Base-by-base conservation (phyloP, 2,329 filamentous ascomycete species). In the Colletotrichum costaricense region DNA sequence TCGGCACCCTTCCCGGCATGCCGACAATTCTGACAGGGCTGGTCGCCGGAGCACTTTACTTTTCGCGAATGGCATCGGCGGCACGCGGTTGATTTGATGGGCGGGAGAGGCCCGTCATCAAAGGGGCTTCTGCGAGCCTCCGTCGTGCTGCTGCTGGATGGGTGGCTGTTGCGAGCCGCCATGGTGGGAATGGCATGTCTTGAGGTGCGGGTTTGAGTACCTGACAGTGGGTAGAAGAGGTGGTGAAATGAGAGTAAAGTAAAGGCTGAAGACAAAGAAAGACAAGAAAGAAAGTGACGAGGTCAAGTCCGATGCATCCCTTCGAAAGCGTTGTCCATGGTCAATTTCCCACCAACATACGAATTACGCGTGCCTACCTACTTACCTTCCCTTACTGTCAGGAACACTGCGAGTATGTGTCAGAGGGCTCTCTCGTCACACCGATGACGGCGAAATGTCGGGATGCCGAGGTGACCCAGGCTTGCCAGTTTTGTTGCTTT, bases 11-110 rank as follows among this genome's bases (percentile, higher is more conserved):
- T 79, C 5, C 77, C 79, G 7, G 80, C 77, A 67, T 80, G 79
- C 30, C 72, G 74, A 60, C 81, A 82, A 59, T 80, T 82, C 12
- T 78, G 75, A 54, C 81, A 82, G 2, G 81, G 81, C 19, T 77
- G 75, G 1, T 79, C 80, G 1, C 81, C 81, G 1, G 80, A 81
- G 46, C 81, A 82, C 62, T 81, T 82, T 9, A 82, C 80, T 66
- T 82, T 82, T 11, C 81, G 77, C 1, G 80, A 75, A 67, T 77
- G 82, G 56, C 75, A 86, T 71, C 69, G 78, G 42, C 77, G 81
- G 69, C 74, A 76, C 72, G 75, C 75, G n/a, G 74, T 76, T 26
- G 74, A 72, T 46, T 76, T 76, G 26, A 69, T 54, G 24, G 71
- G 74, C 33, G 74, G 73, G 67, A 68, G 74, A 55, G 65, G 72